Percentiles rank a stretch among this genome's conserved stretches.
These are phyloP conservation scores for Adiantum capillusveneris DNA, from an alignment of 75 land plant species.

Conservation along the genomic window DNA sequence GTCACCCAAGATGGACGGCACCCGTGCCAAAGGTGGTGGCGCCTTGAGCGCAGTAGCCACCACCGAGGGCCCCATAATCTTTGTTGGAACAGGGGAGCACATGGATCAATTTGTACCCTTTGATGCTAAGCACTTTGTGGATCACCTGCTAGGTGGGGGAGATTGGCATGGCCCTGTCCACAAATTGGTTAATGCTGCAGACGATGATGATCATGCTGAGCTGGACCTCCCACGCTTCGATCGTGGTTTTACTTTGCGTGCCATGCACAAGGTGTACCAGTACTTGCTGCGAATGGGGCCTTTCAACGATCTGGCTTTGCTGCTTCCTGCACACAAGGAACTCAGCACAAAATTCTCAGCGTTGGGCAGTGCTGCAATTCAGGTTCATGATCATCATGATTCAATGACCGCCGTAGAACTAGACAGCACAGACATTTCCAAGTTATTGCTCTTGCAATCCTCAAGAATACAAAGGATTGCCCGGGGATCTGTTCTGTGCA, in stretches of 20 bases:
- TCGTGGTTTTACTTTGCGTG: conserved; percentile 80
- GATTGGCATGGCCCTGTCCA: conserved; percentile 99
- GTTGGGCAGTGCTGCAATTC: conserved; percentile 75
- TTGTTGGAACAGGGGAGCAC: conserved; percentile 97
- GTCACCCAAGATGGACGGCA: conserved; percentile 99
- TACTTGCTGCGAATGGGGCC: conserved; percentile 96
- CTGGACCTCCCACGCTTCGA: conserved; percentile 83
- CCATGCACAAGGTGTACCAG: conserved; percentile 96
- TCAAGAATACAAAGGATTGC: conserved; percentile 83
- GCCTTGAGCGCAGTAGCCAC: conserved; percentile 99
- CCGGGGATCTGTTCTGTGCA: conserved; percentile 76
- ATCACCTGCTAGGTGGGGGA: conserved; percentile 93
- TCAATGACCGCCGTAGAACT: conserved; percentile 98
- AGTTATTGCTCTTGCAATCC: conserved; percentile 47
- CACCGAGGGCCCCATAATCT: conserved; percentile 96
- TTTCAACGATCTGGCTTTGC: conserved; percentile 59
- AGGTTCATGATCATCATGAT: conserved; percentile 95
- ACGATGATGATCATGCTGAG: conserved; percentile 95
- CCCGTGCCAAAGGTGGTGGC: conserved; percentile 99
- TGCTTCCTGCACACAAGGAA: neutral
- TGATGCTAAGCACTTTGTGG: conserved; percentile 97
- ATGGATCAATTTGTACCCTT: conserved; percentile 99
- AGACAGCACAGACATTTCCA: conserved; percentile 84
- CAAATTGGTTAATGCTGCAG: conserved; percentile 95
- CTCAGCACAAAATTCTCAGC: conserved; percentile 77